A percentile compares a stretch with the other conserved stretches of the same genome.
Evolutionary conservation across 495 filamentous ascomycete genomes (phyloP).

Genomic region (Penicillium parvum): DNA sequence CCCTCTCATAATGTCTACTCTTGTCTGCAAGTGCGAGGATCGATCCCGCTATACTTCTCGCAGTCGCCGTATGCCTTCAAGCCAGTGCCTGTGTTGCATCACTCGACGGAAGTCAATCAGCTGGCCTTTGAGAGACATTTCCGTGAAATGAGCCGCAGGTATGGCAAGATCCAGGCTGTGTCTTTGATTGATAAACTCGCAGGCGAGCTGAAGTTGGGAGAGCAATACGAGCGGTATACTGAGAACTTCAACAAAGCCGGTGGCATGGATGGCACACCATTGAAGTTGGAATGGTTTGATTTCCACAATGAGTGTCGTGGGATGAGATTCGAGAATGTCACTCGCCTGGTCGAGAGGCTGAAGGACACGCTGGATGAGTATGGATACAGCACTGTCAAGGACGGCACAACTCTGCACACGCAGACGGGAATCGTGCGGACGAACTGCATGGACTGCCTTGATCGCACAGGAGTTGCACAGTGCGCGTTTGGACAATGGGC

Average conservation of each 20-base stretch:
- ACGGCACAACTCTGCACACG: slow-evolving; percentile 44
- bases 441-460: slow-evolving; percentile 97
- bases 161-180: slow-evolving; percentile 73
- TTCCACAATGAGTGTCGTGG: slow-evolving; percentile 87
- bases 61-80: slow-evolving; percentile 92
- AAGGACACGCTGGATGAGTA: slow-evolving; percentile 56
- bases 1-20: slow-evolving; percentile 64
- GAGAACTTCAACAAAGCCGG: slow-evolving; percentile 58
- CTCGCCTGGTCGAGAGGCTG: slow-evolving; percentile 66
- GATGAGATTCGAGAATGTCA: slow-evolving; percentile 96
- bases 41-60: slow-evolving; percentile 88
- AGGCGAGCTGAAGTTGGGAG: slow-evolving; percentile 71
- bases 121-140: slow-evolving; percentile 78
- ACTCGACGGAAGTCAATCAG: slow-evolving; percentile 70
- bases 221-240: slow-evolving; percentile 65
- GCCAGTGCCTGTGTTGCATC: slow-evolving; percentile 74
- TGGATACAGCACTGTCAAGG: slow-evolving; percentile 57
- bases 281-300: slow-evolving; percentile 91
- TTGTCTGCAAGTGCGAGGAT: slow-evolving; percentile 80
- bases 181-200: slow-evolving; percentile 84
- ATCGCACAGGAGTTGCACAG: slow-evolving; percentile 90
- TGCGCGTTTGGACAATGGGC: slow-evolving; percentile 75
- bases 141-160: slow-evolving; percentile 54
- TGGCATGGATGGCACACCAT: slow-evolving; percentile 45
- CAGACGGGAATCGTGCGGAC: slow-evolving; percentile 79